Base-by-base conservation (phyloP, 148 eudicot species). In the Oxyria digyna region DNA sequence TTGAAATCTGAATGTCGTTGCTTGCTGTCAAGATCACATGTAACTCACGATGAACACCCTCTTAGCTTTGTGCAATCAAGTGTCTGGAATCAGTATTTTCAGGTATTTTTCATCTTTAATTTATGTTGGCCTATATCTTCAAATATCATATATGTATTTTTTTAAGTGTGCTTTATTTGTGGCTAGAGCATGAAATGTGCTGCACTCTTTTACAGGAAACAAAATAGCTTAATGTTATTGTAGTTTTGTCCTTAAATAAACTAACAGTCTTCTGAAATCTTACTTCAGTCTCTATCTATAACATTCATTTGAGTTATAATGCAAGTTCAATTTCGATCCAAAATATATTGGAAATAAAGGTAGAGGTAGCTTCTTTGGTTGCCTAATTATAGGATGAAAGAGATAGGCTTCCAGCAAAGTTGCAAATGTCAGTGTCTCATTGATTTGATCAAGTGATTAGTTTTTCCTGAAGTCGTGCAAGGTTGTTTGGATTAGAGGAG, bases 11-110 rank as follows among this genome's bases (percentile, higher is more conserved):
- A 79, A 38, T 70, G 80, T 68, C 82, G 81, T 49, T 82, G 91
- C 72, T 73, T 84, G 64, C 89, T 95, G 70, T 74, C 91, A 69
- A 88, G 99, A 85, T 91, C 87, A 41, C 83, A 84, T 67, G 80
- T 91, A 71, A 77, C 80, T 67, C 93, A 83, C 52, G 97, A 78
- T 45, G 99, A 95, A 72, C 99, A 95, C 80, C 99, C 99, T 85
- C 77, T 95, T 69, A 95, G 97, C 78, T 96, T 88, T 67, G 99
- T 93, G 50, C 78, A 85, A 80, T 87, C 85, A 55, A 95, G 99
- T 78, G 75, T 87, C 17, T 95, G 99, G 99, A 91, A 95, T 72
- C 89, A 88, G 81, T 95, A 85, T 65, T 95, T 95, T 74, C 97
- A 95, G 99, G 99, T 95, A 82, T 50, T 18, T 24, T 57, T 52